phyloP scores from a whole-genome alignment of 1,284 basidiomycete species.

The Athelia psychrophila region DNA sequence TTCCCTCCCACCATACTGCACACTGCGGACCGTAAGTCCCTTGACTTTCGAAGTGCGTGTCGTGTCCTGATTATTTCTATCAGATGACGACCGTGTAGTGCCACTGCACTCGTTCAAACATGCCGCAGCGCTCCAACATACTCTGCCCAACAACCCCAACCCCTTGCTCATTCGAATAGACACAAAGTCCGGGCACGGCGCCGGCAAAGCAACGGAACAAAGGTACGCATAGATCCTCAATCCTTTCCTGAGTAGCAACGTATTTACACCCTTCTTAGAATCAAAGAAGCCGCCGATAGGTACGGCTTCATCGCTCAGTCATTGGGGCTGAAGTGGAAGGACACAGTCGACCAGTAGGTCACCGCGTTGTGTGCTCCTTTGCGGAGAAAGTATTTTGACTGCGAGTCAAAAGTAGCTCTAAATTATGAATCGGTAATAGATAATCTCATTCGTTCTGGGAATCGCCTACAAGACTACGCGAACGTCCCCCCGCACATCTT shows the following conservation, averaged over 20 bases:
- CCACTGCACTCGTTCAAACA: conserved; percentile 83
- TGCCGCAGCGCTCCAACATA: conserved; percentile 70
- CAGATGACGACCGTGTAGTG: conserved; percentile 82
- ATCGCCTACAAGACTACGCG: no score
- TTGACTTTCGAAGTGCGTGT: background rate
- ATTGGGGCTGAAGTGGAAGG: conserved; percentile 46
- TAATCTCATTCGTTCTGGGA: no score
- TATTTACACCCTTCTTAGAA: conserved; percentile 38
- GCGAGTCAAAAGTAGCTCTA: no score
- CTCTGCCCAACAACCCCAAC: conserved; percentile 57
- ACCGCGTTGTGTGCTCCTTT: no score
- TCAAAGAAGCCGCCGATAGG: conserved; percentile 73
- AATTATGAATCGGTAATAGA: no score
- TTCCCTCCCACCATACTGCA: conserved; percentile 69
- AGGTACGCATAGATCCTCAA: conserved; percentile 38
- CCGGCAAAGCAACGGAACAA: conserved; percentile 76
- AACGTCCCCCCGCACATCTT: no score
- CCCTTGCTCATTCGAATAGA: conserved; percentile 76
- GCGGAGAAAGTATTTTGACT: no score
- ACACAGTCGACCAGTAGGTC: conserved; percentile 4
- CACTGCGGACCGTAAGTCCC: conserved; percentile 72
- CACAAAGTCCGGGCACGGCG: conserved; percentile 78
- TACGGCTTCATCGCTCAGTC: conserved; percentile 73
- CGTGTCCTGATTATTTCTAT: conserved; percentile 5
- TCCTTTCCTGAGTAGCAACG: conserved; percentile 3